Evolutionary conservation across 495 filamentous ascomycete species (phyloP).

Genomic region (Hyaloscypha variabilis): DNA sequence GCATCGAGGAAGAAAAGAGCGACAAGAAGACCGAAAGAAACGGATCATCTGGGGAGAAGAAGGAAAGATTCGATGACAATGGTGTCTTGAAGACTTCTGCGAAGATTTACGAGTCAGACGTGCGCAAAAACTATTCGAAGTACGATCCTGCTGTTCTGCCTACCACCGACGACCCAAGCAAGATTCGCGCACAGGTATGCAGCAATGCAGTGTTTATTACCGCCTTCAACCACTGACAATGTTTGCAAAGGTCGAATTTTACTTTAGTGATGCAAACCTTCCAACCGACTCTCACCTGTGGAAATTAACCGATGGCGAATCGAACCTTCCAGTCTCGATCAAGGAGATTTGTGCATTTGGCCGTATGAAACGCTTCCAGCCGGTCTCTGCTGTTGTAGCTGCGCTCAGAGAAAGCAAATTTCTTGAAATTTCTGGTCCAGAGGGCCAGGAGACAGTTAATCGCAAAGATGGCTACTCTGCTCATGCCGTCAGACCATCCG

Average conservation of each 20-base stretch:
- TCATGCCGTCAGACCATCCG: conserved; percentile 31
- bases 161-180: conserved; percentile 69
- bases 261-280: conserved; percentile 93
- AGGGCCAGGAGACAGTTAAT: conserved; percentile 63
- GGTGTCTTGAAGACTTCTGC: conserved; percentile 24
- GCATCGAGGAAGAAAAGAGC: conserved; percentile 7
- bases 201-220: conserved; percentile 11
- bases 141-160: conserved; percentile 65
- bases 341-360: conserved; percentile 80
- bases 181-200: conserved; percentile 78
- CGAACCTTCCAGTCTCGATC: conserved; percentile 79
- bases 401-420: conserved; percentile 74
- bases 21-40: conserved; percentile 17
- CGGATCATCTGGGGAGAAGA: conserved; percentile 13
- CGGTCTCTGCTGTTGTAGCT: conserved; percentile 75
- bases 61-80: conserved; percentile 5
- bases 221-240: conserved; percentile 27
- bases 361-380: conserved; percentile 91
- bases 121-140: conserved; percentile 46
- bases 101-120: neutral
- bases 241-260: conserved; percentile 82
- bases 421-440: conserved; percentile 66
- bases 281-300: conserved; percentile 86
- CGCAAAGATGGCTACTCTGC: conserved; percentile 70
- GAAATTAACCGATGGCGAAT: conserved; percentile 68